Base-by-base conservation (phyloP, 371 early-diverging fungal genomes). In the Encephalitozoon cuniculi region DNA sequence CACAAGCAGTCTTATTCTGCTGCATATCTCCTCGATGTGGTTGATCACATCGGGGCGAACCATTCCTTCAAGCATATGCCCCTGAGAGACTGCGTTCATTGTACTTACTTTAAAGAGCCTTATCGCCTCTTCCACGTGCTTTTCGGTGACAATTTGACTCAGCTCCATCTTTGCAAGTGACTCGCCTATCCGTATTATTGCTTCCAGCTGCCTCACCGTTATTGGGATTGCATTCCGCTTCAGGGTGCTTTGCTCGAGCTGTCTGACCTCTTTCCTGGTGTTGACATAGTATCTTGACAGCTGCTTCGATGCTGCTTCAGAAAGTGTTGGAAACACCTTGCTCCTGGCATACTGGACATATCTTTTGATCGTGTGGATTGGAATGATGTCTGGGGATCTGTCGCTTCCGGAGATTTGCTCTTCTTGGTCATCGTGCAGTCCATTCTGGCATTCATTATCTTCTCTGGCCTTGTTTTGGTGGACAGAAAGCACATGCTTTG, bases 151-250 rank as follows among this genome's bases (percentile, higher is more conserved):
- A 0, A 89, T 87, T 12, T 91, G 89, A 21, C 90, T 89, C n/a
- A 97, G 88, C 21, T 90, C 89, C 88, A 97, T 91, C 82, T 95
- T 96, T 69, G 99, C 99, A 43, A 97, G 85, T 9, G 96, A 88
- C 87, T 99, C 99, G n/a, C 96, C 90, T 55, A 97, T 90, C 83
- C 99, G 92, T 55, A 96, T 90, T 77, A 99, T 93, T 67, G 97
- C 96, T 85, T 99, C 99, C 71, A 99, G 86, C 86, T 99, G 99
- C 84, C 91, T 89, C 75, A 99, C 90, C 4, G 99, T 99, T 79
- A 99, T 97, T 2, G 99, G 99, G 70, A 99, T 94, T 32, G 92
- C 88, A 1, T 91, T 90, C 76, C 92, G 87, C 66, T 88, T 87
- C 28, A 88, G 84, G 28, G 86, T 88, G 74, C 89, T 88, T 73